Evolutionary conservation across 441 rosid genomes (phyloP).

Genomic region (Adansonia gregorii): DNA sequence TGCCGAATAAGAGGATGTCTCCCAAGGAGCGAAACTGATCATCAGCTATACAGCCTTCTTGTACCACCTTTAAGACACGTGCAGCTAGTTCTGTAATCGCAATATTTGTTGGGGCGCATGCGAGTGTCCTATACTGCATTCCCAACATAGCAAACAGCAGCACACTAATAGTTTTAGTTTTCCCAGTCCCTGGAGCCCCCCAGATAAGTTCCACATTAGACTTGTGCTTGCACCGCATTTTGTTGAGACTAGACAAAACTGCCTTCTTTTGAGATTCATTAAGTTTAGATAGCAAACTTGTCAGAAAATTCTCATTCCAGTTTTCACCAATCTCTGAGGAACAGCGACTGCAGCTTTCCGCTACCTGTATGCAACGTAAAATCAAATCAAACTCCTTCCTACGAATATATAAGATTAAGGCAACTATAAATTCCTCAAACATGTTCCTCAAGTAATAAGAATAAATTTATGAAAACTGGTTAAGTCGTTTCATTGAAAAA

Average conservation of each 20-base stretch:
- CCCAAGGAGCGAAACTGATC: constrained; percentile 30
- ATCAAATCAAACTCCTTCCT: neutral
- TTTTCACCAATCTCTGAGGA: neutral
- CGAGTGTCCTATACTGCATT: constrained; percentile 43
- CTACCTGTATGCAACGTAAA: constrained; percentile 32
- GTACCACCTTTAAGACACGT: constrained; percentile 42
- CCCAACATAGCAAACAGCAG: constrained; percentile 48
- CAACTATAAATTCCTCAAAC: neutral
- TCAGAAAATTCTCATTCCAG: constrained; percentile 6
- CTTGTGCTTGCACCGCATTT: constrained; percentile 38
- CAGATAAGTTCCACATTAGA: constrained; percentile 52
- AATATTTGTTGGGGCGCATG: constrained; percentile 65
- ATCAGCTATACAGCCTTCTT: constrained; percentile 26
- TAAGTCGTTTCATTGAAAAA: neutral
- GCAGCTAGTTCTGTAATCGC: constrained; percentile 55
- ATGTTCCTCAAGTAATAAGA: neutral
- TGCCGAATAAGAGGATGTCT: constrained; percentile 48
- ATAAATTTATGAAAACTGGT: neutral
- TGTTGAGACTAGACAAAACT: constrained; percentile 36
- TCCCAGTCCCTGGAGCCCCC: constrained; percentile 86
- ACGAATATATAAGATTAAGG: neutral
- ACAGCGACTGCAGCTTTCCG: constrained; percentile 31
- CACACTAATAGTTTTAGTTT: constrained; percentile 51
- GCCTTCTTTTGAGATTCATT: constrained; percentile 52
- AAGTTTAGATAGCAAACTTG: constrained; percentile 28